These are phyloP conservation scores for Powellomyces hirtus DNA, from an alignment of 192 early-diverging fungal species.

Conservation along the genomic window DNA sequence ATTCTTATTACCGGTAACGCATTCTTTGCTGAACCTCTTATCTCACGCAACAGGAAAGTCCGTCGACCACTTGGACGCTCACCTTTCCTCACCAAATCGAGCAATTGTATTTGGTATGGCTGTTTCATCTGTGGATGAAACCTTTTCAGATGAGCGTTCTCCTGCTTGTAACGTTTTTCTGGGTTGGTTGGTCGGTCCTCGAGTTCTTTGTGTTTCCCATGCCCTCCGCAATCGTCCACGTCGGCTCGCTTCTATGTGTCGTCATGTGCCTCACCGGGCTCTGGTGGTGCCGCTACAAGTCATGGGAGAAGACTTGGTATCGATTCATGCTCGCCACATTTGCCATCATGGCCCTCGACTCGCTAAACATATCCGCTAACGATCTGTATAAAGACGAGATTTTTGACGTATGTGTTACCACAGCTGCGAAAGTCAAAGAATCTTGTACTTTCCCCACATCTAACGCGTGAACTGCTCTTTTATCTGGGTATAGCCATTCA, in stretches of 20 bases:
- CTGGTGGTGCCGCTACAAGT: not conserved
- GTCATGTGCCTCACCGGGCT: not conserved
- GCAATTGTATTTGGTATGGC: conserved; percentile 7
- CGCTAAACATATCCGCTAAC: conserved; percentile 1
- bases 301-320: conserved; percentile 17
- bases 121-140: conserved; percentile 21
- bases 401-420: not conserved
- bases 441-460: not conserved
- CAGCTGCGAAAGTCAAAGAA: not conserved
- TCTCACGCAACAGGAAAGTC: conserved; percentile 22
- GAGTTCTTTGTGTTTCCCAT: not conserved
- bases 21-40: too few species aligned
- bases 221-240: not conserved
- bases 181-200: not conserved
- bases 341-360: not conserved
- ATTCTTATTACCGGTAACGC: too few species aligned
- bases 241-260: not conserved
- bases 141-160: conserved; percentile 11
- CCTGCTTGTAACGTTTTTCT: not conserved
- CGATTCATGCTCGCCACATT: conserved; percentile 6
- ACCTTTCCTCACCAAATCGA: conserved; percentile 7
- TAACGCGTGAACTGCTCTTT: not conserved
- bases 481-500: not conserved
- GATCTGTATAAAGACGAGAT: too few species aligned
- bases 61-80: conserved; percentile 20